phyloP scores from a whole-genome alignment of 1,139 yeast genomes.

The Candida tunisiensis region DNA sequence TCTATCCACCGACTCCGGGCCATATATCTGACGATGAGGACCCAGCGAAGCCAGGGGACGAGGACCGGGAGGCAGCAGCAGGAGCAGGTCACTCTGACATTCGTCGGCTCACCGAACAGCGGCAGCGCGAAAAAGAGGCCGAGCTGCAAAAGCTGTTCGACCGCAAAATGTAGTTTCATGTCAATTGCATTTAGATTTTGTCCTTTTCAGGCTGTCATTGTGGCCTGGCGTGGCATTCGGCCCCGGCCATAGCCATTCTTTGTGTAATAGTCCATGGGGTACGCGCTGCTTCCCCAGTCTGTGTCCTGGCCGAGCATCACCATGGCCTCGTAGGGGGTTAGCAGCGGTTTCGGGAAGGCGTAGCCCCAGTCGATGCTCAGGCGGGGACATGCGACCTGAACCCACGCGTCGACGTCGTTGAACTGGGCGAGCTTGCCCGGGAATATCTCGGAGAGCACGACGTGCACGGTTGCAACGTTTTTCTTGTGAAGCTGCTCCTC shows the following conservation, averaged over 20 bases:
- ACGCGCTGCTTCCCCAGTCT: slow-evolving; percentile 45
- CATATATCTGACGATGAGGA: slow-evolving; percentile 1
- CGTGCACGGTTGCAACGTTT: slow-evolving; percentile 62
- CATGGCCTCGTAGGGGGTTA: slow-evolving; percentile 96
- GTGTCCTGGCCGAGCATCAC: slow-evolving; percentile 63
- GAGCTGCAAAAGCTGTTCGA: background rate
- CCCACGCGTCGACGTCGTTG: slow-evolving; percentile 86
- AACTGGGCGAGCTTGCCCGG: slow-evolving; percentile 91
- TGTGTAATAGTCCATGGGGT: slow-evolving; percentile 94
- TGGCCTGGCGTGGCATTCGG: slow-evolving; percentile 28
- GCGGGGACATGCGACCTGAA: slow-evolving; percentile 96
- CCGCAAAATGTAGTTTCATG: too few species aligned
- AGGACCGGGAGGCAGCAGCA: background rate
- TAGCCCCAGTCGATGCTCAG: slow-evolving; percentile 98
- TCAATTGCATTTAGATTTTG: too few species aligned
- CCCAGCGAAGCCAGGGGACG: background rate
- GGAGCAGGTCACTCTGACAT: background rate
- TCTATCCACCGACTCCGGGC: too few species aligned
- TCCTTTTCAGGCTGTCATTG: background rate
- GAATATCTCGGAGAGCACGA: slow-evolving; percentile 79
- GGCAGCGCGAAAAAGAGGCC: background rate
- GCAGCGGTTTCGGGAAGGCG: slow-evolving; percentile 79
- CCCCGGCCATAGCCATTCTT: slow-evolving; percentile 93
- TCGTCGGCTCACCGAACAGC: too few species aligned
- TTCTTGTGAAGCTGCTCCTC: slow-evolving; percentile 33